A percentile compares a stretch with the other conserved stretches of the same genome.
Conservation (phyloP, 1,284 basidiomycete species). For the Irpex sp. region DNA sequence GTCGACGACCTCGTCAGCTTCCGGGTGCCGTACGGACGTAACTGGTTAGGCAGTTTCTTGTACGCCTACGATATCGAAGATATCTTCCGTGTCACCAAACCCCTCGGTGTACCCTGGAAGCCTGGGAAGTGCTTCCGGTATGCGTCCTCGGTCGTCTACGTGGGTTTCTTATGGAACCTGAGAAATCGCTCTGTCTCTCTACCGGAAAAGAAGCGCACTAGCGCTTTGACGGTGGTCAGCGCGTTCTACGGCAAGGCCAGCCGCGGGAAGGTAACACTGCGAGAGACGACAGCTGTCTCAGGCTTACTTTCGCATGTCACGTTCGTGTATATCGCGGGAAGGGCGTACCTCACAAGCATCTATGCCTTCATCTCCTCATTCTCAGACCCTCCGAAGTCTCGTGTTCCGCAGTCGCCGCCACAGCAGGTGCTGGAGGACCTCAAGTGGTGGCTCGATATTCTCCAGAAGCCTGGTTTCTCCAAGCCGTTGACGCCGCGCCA, state of each 20-base stretch:
- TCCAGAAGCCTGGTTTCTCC: constrained; percentile 7
- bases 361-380: constrained; percentile 1
- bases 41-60: constrained; percentile 17
- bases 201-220: constrained; percentile 4
- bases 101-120: constrained; percentile 21
- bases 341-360: background rate
- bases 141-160: constrained; percentile 5
- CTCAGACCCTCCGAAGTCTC: constrained; percentile 17
- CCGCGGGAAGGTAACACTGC: constrained; percentile 18
- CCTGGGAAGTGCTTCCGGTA: constrained; percentile 16
- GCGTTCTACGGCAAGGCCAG: constrained; percentile 13
- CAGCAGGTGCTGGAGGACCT: constrained; percentile 21
- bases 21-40: background rate
- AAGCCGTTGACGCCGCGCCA: constrained; percentile 16
- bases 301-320: constrained; percentile 32
- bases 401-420: no score
- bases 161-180: constrained; percentile 17
- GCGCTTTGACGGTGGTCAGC: background rate
- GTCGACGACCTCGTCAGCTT: background rate
- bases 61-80: constrained; percentile 18
- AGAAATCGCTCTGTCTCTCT: constrained; percentile 1
- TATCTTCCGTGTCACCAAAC: constrained; percentile 15
- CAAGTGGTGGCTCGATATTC: constrained; percentile 28
- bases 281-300: constrained; percentile 22
- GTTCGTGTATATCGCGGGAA: constrained; percentile 21